A percentile compares a stretch with the other conserved stretches of the same genome.
phyloP scores from a whole-genome alignment of 352 stramenopile species.

The Phytophthora pluvialis region DNA sequence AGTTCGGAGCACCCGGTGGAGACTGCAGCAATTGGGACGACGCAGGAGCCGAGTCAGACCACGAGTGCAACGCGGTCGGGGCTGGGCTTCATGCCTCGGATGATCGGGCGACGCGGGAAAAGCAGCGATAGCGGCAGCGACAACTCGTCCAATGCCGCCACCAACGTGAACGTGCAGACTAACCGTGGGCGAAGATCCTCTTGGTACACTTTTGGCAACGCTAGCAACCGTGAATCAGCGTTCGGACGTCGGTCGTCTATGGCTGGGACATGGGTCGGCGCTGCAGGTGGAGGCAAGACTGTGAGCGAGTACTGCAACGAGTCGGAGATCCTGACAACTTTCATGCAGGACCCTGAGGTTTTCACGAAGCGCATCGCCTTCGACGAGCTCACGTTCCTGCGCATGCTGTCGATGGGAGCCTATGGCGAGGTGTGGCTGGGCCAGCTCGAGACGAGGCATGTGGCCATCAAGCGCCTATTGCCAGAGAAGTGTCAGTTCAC shows the following conservation, averaged over 20 bases:
- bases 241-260: conserved; percentile 37
- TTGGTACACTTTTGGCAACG: conserved; percentile 42
- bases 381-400: conserved; percentile 71
- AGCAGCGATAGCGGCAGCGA: conserved; percentile 28
- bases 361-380: conserved; percentile 63
- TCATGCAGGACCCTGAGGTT: conserved; percentile 59
- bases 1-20: conserved; percentile 5
- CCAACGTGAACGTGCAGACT: conserved; percentile 31
- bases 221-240: conserved; percentile 32
- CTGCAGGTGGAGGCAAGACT: conserved; percentile 43
- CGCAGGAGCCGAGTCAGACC: conserved; percentile 12
- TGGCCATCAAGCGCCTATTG: conserved; percentile 78
- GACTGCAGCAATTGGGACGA: conserved; percentile 15
- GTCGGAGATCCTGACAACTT: conserved; percentile 55
- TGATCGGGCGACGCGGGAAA: conserved; percentile 25
- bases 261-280: conserved; percentile 33
- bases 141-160: conserved; percentile 23
- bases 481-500: conserved; percentile 63
- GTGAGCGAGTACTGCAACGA: conserved; percentile 69
- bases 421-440: conserved; percentile 80
- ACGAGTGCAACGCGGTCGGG: conserved; percentile 10
- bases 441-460: conserved; percentile 67
- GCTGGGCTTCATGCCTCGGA: conserved; percentile 26
- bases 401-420: conserved; percentile 68
- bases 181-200: conserved; percentile 32